A percentile compares a stretch with the other conserved stretches of the same genome.
phyloP scores from a whole-genome alignment of 1,284 basidiomycete species.

The Cystobasidium pallidum region DNA sequence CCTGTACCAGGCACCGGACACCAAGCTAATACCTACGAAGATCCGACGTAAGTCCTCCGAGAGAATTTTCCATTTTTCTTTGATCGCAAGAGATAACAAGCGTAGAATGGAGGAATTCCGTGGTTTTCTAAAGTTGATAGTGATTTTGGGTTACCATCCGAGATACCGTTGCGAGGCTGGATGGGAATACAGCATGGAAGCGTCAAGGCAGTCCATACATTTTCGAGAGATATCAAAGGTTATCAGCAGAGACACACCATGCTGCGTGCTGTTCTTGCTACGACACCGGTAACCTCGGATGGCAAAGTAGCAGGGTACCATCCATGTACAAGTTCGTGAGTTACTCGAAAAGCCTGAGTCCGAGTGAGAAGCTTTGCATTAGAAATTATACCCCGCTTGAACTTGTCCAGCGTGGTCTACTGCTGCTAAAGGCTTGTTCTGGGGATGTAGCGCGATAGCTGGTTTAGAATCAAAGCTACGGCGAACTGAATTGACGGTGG shows the following conservation, averaged over 20 bases:
- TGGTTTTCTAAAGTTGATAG: constrained; percentile 62
- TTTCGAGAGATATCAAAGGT: too few relatives aligned
- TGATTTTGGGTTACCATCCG: constrained; percentile 42
- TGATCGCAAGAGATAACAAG: constrained; percentile 82
- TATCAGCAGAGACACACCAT: background rate
- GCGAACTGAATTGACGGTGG: constrained; percentile 2
- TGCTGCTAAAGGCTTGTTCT: background rate
- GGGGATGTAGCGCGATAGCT: constrained; percentile 2
- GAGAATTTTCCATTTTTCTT: constrained; percentile 56
- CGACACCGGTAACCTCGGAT: background rate
- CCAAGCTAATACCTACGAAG: constrained; percentile 54
- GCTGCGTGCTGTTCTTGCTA: background rate
- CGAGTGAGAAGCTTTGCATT: constrained; percentile 22
- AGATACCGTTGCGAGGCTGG: constrained; percentile 46
- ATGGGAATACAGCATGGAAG: background rate
- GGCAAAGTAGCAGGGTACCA: constrained; percentile 11
- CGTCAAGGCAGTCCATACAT: background rate
- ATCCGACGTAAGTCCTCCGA: constrained; percentile 62
- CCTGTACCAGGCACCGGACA: too few relatives aligned
- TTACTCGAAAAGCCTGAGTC: constrained; percentile 13
- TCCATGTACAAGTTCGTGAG: constrained; percentile 17
- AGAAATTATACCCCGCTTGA: constrained; percentile 1
- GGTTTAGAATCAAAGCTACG: constrained; percentile 8
- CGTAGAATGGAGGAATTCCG: constrained; percentile 76
- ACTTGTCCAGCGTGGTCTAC: background rate